These are phyloP conservation scores for Schizochytrium sp. DNA, from an alignment of 108 stramenopile genomes.

Conservation along the genomic window DNA sequence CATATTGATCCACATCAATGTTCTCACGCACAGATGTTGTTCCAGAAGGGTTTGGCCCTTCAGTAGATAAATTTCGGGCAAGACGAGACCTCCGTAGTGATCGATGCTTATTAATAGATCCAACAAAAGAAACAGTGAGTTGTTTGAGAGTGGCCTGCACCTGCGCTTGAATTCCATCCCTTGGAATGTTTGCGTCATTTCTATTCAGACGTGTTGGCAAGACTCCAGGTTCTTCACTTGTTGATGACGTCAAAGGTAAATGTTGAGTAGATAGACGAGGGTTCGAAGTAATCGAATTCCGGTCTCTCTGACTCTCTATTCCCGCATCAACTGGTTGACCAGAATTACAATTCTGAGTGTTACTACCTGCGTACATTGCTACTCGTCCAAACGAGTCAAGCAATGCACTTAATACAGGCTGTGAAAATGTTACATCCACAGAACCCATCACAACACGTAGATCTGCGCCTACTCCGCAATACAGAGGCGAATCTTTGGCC, in stretches of 20 bases:
- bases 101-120: background rate
- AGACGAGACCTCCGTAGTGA: background rate
- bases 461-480: slow-evolving; percentile 21
- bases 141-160: slow-evolving; percentile 34
- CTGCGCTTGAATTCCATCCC: slow-evolving; percentile 12
- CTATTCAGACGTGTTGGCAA: no score
- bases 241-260: no score
- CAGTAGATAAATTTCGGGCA: background rate
- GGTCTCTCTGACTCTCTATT: no score
- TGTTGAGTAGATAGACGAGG: no score
- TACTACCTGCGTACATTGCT: background rate
- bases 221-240: no score
- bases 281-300: no score
- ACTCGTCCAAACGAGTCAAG: slow-evolving; percentile 2
- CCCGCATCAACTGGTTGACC: no score
- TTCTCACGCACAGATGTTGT: no score
- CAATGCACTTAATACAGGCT: slow-evolving; percentile 1
- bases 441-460: background rate
- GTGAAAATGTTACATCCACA: background rate
- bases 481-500: slow-evolving; percentile 56
- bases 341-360: no score
- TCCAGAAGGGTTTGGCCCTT: background rate
- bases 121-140: slow-evolving; percentile 12
- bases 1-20: no score
- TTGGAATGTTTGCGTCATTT: no score